phyloP scores from a whole-genome alignment of 1,139 yeast species.

The Candida tunisiensis region DNA sequence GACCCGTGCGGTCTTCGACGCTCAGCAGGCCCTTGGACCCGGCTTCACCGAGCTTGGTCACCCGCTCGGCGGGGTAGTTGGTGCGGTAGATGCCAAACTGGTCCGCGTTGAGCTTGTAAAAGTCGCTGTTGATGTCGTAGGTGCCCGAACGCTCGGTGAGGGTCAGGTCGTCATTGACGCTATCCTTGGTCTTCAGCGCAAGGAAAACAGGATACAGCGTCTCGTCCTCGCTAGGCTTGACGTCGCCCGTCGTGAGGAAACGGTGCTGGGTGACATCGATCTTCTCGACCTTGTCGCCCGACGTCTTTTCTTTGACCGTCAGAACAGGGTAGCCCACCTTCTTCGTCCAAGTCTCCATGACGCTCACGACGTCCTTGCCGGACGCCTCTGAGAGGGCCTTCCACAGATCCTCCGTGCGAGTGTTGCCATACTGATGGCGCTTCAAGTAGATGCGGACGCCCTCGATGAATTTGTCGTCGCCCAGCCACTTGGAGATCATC shows the following conservation, averaged over 20 bases:
- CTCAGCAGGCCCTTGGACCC: constrained; percentile 23
- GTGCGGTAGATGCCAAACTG: constrained; percentile 78
- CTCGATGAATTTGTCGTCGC: constrained; percentile 55
- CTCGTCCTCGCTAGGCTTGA: constrained; percentile 50
- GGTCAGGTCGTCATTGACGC: constrained; percentile 37
- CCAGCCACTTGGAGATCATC: constrained; percentile 60
- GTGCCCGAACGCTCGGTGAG: constrained; percentile 38
- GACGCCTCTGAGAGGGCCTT: constrained; percentile 52
- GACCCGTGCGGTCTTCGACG: constrained; percentile 54
- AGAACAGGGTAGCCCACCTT: constrained; percentile 72
- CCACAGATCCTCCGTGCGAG: constrained; percentile 72
- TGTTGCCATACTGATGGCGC: constrained; percentile 58
- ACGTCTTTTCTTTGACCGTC: constrained; percentile 40
- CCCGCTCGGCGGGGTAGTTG: constrained; percentile 56
- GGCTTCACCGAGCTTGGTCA: constrained; percentile 43
- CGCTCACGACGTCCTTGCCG: constrained; percentile 52
- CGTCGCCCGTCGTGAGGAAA: constrained; percentile 67
- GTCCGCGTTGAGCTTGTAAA: constrained; percentile 67
- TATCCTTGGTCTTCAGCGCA: constrained; percentile 55
- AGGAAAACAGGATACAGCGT: constrained; percentile 73
- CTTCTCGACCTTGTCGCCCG: constrained; percentile 14
- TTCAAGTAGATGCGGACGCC: constrained; percentile 65
- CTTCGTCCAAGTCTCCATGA: constrained; percentile 74
- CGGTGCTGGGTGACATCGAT: constrained; percentile 53
- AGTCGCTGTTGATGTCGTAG: constrained; percentile 28